A percentile compares a stretch with the other conserved stretches of the same genome.
phyloP scores from a whole-genome alignment of 2,329 filamentous ascomycete species.

The Shiraia sp. region DNA sequence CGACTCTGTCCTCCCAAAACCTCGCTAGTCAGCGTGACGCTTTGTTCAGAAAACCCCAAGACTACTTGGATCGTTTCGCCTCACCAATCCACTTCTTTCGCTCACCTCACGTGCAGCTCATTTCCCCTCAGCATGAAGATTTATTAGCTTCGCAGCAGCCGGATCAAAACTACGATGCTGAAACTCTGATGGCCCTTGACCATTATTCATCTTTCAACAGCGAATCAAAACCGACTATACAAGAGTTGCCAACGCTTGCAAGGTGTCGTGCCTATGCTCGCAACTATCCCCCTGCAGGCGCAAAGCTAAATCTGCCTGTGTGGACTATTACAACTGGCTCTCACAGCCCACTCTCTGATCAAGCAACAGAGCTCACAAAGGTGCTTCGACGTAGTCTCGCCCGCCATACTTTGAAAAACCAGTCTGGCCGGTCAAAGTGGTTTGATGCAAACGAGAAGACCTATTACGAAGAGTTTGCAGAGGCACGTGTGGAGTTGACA shows the following conservation, averaged over 20 bases:
- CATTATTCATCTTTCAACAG: constrained; percentile 31
- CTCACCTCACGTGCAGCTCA: constrained; percentile 42
- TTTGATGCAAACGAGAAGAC: constrained; percentile 31
- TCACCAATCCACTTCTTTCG: constrained; percentile 57
- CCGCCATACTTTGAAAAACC: constrained; percentile 32
- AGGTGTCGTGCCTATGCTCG: constrained; percentile 43
- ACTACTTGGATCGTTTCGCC: constrained; percentile 56
- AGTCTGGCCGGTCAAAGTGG: constrained; percentile 26
- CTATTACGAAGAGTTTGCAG: constrained; percentile 31
- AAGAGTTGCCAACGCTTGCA: constrained; percentile 25
- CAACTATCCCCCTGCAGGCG: constrained; percentile 48
- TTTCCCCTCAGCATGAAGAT: constrained; percentile 30
- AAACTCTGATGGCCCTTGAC: constrained; percentile 31
- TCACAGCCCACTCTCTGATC: constrained; percentile 45
- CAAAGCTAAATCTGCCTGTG: constrained; percentile 45
- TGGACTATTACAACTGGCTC: constrained; percentile 47
- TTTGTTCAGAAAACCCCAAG: constrained; percentile 48
- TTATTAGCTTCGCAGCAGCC: constrained; percentile 29
- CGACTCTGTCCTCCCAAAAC: constrained; percentile 28
- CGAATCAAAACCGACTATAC: constrained; percentile 2
- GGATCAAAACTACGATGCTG: constrained; percentile 33
- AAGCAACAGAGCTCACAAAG: constrained; percentile 47
- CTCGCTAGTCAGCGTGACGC: constrained; percentile 40
- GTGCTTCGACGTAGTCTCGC: constrained; percentile 46
- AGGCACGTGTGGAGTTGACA: constrained; percentile 21